A percentile compares a stretch with the other conserved stretches of the same genome.
Conservation (phyloP, 768 basidiomycete genomes). For the Auriculariales sp. region DNA sequence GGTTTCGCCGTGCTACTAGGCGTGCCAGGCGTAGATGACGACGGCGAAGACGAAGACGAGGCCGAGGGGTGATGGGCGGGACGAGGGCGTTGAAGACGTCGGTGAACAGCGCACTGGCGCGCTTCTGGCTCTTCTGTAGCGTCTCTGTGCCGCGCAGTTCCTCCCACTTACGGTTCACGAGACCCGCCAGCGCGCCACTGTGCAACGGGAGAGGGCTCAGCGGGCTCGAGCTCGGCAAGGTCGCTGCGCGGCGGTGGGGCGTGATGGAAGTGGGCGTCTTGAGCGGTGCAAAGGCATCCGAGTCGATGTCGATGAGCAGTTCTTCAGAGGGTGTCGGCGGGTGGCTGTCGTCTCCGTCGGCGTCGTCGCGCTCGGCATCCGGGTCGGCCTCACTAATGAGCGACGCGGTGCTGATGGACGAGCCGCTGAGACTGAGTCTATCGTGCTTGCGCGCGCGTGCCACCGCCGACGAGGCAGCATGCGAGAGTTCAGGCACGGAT, state of each 20-base stretch:
- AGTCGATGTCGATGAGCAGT: not conserved
- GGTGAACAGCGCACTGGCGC: conserved; percentile 10
- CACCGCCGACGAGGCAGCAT: not conserved
- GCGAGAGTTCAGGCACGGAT: not conserved
- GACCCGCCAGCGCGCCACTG: not conserved
- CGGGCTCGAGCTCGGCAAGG: not conserved
- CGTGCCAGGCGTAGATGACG: too few species aligned
- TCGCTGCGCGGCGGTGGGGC: too few species aligned
- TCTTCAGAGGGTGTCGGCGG: not conserved
- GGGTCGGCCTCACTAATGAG: not conserved
- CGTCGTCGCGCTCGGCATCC: not conserved
- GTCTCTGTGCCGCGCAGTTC: conserved; percentile 9
- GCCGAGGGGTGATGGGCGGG: too few species aligned
- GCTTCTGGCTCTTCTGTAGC: conserved; percentile 11
- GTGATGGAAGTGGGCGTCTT: too few species aligned
- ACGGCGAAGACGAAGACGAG: too few species aligned
- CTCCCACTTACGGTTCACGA: conserved; percentile 12
- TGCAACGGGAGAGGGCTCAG: not conserved
- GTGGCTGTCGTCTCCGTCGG: not conserved
- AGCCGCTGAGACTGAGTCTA: not conserved
- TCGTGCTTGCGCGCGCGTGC: not conserved
- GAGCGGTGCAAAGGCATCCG: too few species aligned
- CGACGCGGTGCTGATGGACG: not conserved
- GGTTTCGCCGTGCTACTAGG: too few species aligned
- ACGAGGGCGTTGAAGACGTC: conserved; percentile 7